Base-by-base conservation (phyloP, 1,284 basidiomycete species). In the Golubevia sp. region DNA sequence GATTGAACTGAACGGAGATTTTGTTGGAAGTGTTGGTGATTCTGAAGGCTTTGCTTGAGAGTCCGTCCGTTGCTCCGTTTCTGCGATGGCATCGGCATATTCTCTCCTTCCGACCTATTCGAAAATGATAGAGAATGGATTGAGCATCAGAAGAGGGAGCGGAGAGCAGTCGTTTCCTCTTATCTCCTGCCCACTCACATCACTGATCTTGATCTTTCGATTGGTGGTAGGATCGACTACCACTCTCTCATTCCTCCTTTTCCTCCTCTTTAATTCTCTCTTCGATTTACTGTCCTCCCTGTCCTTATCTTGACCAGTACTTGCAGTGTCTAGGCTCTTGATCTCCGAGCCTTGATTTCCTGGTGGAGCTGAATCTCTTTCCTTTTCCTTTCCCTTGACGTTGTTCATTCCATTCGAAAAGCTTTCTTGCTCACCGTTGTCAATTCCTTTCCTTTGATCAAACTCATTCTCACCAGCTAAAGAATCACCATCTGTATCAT, bases 401-500 rank as follows among this genome's bases (percentile, higher is more conserved):
- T 38, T 21, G 24, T n/a, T 13, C 26, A 49, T n/a, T 11, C 38
- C 54, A 2, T 13, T 24, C n/a, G n/a, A 13, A 44, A 44, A 8
- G 18, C 18, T 44, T 44, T 44, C 38, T 44, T 44, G 38, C 11
- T 44, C 18, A 8, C 38, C 38, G 11, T 44, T 18, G 18, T 18
- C 38, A 13, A 13, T 44, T 44, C 11, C 38, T 13, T 44, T 18
- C 18, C 18, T 8, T 44, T 8, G 38, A 44, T 44, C 38, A 18
- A 18, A 44, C 13, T 44, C 38, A 13, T n/a, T 48, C 25, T 44
- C 34, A 21, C n/a, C n/a, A n/a, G n/a, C n/a, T n/a, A n/a, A n/a
- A n/a, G n/a, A n/a, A n/a, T 61, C 52, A 27, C 27, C 62, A 18
- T 25, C 49, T 23, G n/a, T 21, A 13, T 67, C 70, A 15, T 64